Evolutionary conservation across 2,329 filamentous ascomycete genomes (phyloP), one percentile per base, ranked within the genome.

Genomic region (Trichoderma guizhouense): DNA sequence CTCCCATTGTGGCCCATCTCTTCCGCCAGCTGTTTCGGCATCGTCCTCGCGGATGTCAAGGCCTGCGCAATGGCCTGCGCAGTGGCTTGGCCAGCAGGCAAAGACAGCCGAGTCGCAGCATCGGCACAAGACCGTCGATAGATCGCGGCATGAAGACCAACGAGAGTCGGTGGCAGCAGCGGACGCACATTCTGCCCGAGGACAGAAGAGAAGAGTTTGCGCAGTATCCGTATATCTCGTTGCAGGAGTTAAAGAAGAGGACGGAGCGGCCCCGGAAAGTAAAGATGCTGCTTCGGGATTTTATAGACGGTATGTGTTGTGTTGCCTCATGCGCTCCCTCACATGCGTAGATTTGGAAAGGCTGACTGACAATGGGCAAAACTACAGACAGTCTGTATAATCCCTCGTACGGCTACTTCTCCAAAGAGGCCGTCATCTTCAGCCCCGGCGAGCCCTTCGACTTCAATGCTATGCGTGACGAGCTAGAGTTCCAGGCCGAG

Each of bases 251-350:
- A 75, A 90, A 91, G 76, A 85, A 82, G 75, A 87, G 92, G 69
- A 90, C 85, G 68, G 91, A 97, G 79, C 86, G 96, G 78, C 96
- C 96, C 58, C 89, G 89, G 78, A 88, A 92, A 81, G 95, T 97
- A 76, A 98, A 97, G 88, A 99, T 99, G 96, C 84, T 98, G 78
- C 93, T 97, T 80, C 89, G 97, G 75, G 97, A 99, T 86, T 99
- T 99, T 79, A 96, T 99, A 79, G 96, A 99, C 81, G 95, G 93
- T 94, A 77, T 72, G 77, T 43, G 61, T 21, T 32, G 39, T 43
- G 39, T n/a, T 43, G 39, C 15, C 75, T 81, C 80, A 36, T 78
- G 76, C 24, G 11, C 36, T 28, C 21, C 12, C 21, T n/a, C n/a
- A 15, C 24, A n/a, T 26, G 26, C 28, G 28, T 3, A 32, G 53